phyloP scores from a whole-genome alignment of 2,329 filamentous ascomycete species.

The Anthostomella pinea region DNA sequence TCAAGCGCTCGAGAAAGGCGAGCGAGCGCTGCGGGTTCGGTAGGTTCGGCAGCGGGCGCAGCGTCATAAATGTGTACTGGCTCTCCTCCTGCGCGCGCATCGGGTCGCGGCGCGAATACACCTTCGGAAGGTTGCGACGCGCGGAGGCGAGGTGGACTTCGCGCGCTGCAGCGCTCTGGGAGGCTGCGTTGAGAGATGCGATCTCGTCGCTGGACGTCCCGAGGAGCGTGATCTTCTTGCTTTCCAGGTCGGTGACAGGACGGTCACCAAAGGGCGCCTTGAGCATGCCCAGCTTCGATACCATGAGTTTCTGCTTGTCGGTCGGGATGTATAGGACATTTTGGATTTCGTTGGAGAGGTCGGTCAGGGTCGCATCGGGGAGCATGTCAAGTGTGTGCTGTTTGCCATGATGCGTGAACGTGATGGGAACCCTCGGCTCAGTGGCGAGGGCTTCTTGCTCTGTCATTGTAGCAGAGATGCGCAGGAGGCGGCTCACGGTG shows the following conservation, averaged over 20 bases:
- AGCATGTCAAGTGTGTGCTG: slow-evolving; percentile 44
- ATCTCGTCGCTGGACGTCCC: slow-evolving; percentile 61
- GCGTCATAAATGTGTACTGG: slow-evolving; percentile 76
- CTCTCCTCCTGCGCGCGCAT: slow-evolving; percentile 50
- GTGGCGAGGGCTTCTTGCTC: slow-evolving; percentile 10
- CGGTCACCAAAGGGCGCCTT: slow-evolving; percentile 61
- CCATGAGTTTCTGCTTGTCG: slow-evolving; percentile 66
- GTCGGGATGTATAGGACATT: slow-evolving; percentile 55
- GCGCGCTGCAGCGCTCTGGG: slow-evolving; percentile 45
- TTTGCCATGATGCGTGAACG: slow-evolving; percentile 45
- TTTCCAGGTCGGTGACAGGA: slow-evolving; percentile 44
- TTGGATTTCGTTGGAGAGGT: slow-evolving; percentile 60
- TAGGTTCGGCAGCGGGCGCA: slow-evolving; percentile 74
- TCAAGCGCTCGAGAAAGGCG: slow-evolving; percentile 70
- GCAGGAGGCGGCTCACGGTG: not conserved
- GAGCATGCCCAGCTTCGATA: slow-evolving; percentile 62
- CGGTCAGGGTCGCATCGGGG: slow-evolving; percentile 47
- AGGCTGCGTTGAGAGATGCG: slow-evolving; percentile 50
- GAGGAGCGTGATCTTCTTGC: slow-evolving; percentile 64
- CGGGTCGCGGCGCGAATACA: slow-evolving; percentile 29
- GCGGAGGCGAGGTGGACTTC: slow-evolving; percentile 40
- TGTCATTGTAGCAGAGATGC: slow-evolving; percentile 13
- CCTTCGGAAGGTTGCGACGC: slow-evolving; percentile 26
- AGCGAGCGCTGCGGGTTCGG: slow-evolving; percentile 71
- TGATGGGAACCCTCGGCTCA: slow-evolving; percentile 37